Evolutionary conservation across 495 filamentous ascomycete genomes (phyloP).

Genomic region (Baudoinia panamericana): DNA sequence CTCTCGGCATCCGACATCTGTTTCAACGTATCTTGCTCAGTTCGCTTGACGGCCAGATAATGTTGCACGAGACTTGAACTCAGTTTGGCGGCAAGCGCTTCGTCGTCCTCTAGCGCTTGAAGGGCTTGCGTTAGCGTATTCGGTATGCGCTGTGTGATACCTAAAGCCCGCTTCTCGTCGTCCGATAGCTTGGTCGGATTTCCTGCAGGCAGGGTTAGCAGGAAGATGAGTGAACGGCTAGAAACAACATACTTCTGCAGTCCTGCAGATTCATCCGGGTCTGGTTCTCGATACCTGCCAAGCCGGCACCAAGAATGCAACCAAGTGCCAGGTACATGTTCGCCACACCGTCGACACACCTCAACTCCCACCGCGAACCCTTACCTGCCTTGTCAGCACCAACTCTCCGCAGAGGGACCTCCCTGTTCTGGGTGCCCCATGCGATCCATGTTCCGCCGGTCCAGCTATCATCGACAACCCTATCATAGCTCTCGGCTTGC

Average conservation of each 20-base stretch:
- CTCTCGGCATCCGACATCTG: constrained; percentile 25
- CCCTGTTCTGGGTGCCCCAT: constrained; percentile 68
- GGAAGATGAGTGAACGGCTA: background rate
- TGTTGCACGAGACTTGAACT: constrained; percentile 21
- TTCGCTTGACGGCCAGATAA: constrained; percentile 27
- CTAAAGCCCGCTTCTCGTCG: constrained; percentile 38
- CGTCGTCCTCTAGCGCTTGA: constrained; percentile 22
- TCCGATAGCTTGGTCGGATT: constrained; percentile 32
- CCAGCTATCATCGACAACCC: constrained; percentile 57
- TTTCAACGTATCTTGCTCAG: constrained; percentile 28
- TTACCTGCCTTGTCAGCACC: constrained; percentile 4
- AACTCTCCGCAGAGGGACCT: constrained; percentile 52
- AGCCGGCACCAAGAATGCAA: constrained; percentile 53
- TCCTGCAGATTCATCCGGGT: constrained; percentile 41
- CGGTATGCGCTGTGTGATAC: constrained; percentile 33
- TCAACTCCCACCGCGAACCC: constrained; percentile 53
- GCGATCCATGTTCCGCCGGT: constrained; percentile 58
- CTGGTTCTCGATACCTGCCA: constrained; percentile 40
- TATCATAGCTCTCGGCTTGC: constrained; percentile 45
- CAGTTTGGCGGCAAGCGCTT: constrained; percentile 19
- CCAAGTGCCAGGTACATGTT: constrained; percentile 60
- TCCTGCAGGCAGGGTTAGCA: constrained; percentile 11
- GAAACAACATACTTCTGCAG: constrained; percentile 38
- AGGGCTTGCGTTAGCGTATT: constrained; percentile 19
- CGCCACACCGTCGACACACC: constrained; percentile 55